phyloP scores from a whole-genome alignment of 2,329 filamentous ascomycete genomes.

The Helicocarpus griseus region DNA sequence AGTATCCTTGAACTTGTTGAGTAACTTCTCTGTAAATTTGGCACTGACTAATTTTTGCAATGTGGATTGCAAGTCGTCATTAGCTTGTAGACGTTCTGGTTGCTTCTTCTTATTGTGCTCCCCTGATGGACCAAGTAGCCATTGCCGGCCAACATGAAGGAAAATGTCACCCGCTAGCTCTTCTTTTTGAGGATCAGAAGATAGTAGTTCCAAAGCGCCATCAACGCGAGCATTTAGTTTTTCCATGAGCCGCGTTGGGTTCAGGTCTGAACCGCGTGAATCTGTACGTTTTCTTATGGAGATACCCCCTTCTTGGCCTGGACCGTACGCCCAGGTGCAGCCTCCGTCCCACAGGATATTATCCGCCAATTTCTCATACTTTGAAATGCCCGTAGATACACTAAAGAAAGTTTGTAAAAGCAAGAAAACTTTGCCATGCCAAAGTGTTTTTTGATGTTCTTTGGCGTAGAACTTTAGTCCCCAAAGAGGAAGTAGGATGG shows the following conservation, averaged over 20 bases:
- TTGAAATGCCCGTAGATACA: constrained; percentile 26
- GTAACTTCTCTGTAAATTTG: constrained; percentile 32
- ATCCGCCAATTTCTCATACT: constrained; percentile 30
- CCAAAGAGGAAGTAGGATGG: constrained; percentile 34
- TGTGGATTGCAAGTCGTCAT: constrained; percentile 19
- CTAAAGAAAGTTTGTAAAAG: constrained; percentile 33
- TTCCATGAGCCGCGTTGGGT: constrained; percentile 27
- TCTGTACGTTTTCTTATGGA: constrained; percentile 19
- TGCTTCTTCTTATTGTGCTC: constrained; percentile 1
- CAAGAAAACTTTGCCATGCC: constrained; percentile 22
- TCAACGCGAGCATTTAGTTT: constrained; percentile 28
- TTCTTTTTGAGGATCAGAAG: constrained; percentile 30
- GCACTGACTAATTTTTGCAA: constrained; percentile 30
- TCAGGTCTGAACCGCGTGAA: constrained; percentile 8
- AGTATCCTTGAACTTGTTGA: constrained; percentile 34
- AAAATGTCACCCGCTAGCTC: constrained; percentile 33
- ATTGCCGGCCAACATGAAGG: constrained; percentile 31
- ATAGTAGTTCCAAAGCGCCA: constrained; percentile 27
- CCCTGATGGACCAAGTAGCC: constrained; percentile 26
- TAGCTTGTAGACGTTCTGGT: constrained; percentile 7
- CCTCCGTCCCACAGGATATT: constrained; percentile 33
- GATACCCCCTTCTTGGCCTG: constrained; percentile 17
- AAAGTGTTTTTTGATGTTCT: constrained; percentile 17
- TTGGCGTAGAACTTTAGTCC: constrained; percentile 29
- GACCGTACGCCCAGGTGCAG: constrained; percentile 26